A percentile compares a stretch with the other conserved stretches of the same genome.
phyloP scores from a whole-genome alignment of 225 moss, liverwort and hornwort genomes.

The Bryum argenteum region DNA sequence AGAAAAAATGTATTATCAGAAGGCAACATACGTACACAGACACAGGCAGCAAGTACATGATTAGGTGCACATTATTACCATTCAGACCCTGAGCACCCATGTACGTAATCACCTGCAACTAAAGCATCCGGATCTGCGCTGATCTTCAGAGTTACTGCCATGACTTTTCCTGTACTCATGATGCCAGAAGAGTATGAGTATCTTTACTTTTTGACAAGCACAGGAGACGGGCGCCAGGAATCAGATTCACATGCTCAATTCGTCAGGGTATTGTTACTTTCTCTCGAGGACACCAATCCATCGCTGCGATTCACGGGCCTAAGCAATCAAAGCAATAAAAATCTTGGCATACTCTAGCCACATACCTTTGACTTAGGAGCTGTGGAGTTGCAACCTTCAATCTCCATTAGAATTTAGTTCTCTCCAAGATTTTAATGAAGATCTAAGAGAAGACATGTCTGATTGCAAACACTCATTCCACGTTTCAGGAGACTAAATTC shows the following conservation, averaged over 20 bases:
- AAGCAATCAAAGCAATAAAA: neutral
- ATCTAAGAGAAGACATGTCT: neutral
- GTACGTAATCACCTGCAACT: neutral
- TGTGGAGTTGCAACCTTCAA: too few relatives aligned
- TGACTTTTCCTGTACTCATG: neutral
- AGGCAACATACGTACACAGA: too few relatives aligned
- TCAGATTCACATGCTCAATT: neutral
- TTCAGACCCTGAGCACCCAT: too few relatives aligned
- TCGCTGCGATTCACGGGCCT: neutral
- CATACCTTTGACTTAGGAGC: too few relatives aligned
- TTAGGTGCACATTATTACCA: too few relatives aligned
- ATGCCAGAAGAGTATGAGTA: neutral
- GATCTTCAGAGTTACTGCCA: neutral
- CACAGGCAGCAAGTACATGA: too few relatives aligned
- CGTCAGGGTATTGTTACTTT: neutral
- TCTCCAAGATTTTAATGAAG: neutral
- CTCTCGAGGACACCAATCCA: neutral
- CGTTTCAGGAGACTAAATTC: neutral
- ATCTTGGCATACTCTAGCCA: neutral
- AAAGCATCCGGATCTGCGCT: neutral
- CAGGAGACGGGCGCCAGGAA: neutral
- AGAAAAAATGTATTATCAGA: too few relatives aligned
- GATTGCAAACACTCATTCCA: constrained; percentile 2
- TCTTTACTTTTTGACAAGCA: neutral
- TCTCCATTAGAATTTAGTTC: too few relatives aligned